These are phyloP conservation scores for Oldenlandia corymbosa DNA, from an alignment of 257 asterid genomes.

Conservation along the genomic window DNA sequence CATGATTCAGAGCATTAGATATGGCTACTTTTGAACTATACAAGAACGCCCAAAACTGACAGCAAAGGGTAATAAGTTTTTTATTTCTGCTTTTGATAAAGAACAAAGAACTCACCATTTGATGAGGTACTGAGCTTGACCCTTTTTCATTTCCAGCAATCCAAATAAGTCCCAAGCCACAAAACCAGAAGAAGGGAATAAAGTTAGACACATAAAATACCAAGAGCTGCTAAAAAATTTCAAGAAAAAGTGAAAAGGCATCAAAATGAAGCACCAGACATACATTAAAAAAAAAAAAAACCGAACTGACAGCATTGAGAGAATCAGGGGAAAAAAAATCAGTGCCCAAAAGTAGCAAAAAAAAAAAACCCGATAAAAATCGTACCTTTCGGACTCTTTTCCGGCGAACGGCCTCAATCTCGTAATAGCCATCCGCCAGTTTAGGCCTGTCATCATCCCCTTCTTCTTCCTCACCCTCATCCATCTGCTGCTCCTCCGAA, in stretches of 20 bases:
- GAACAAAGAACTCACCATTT: slow-evolving; percentile 27
- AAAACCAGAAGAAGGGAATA: slow-evolving; percentile 20
- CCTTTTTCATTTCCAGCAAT: slow-evolving; percentile 52
- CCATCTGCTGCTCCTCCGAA: not conserved
- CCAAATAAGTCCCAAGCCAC: slow-evolving; percentile 24
- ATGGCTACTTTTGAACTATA: too few species aligned
- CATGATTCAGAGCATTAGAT: not conserved
- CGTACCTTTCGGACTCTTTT: slow-evolving; percentile 23
- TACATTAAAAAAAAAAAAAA: not conserved
- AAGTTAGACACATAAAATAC: slow-evolving; percentile 20
- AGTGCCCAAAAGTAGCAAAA: not conserved
- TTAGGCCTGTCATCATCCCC: slow-evolving; percentile 14
- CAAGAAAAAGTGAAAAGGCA: not conserved
- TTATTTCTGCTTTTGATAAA: not conserved
- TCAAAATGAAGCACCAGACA: not conserved
- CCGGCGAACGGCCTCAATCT: slow-evolving; percentile 25
- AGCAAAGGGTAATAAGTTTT: slow-evolving; percentile 4
- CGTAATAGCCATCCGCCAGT: slow-evolving; percentile 31
- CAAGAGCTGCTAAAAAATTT: not conserved
- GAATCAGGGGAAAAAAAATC: not conserved
- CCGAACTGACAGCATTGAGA: not conserved
- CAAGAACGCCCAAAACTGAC: not conserved
- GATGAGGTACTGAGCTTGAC: slow-evolving; percentile 59
- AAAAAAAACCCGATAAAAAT: not conserved
- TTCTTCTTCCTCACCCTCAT: slow-evolving; percentile 9